Evolutionary conservation across 257 asterid genomes (phyloP), one percentile per base, ranked within the genome.

Genomic region (Mentha longifolia): DNA sequence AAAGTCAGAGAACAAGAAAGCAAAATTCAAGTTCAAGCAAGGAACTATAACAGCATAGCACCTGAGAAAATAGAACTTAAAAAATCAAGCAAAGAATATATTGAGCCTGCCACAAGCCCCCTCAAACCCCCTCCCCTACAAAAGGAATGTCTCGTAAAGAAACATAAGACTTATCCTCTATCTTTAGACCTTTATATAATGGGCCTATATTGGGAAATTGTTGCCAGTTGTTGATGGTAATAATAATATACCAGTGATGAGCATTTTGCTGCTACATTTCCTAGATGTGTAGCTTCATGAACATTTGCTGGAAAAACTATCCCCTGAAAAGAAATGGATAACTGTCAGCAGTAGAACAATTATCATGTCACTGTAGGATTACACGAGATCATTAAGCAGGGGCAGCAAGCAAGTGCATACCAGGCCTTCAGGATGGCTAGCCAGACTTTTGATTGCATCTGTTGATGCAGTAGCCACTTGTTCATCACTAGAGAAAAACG

Each of bases 381-480:
- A 62, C 41, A 59, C 39, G 58, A 73, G 50, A 61, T 55, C 65
- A 65, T 49, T 55, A 70, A 39, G 57, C 73, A 74, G 65, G 74
- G 37, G 69, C 50, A 73, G 70, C 20, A 71, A 68, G 67, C 51
- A 74, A 67, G 61, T 47, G 72, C 88, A 76, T 81, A 89, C 99
- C 85, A 83, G 52, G 85, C 91, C 89, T 77, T 88, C 87, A 2
- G 86, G 83, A 79, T 78, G 84, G 79, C 75, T 77, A 76, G 87
- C 95, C 78, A 95, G 79, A 65, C 37, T 69, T 77, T 58, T 81
- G 52, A 91, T 82, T 74, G 96, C 94, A 71, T 84, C 87, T 6
- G 78, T 69, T 52, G 99, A 81, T 80, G 97, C 87, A 60, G 96
- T 61, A 64, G 96, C 96, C 70, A 89, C 99, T 83, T 74, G 87